Percentiles rank a stretch among this genome's conserved stretches.
Evolutionary conservation across 331 rosid species (phyloP).

Genomic region (Pyracantha coccinea): DNA sequence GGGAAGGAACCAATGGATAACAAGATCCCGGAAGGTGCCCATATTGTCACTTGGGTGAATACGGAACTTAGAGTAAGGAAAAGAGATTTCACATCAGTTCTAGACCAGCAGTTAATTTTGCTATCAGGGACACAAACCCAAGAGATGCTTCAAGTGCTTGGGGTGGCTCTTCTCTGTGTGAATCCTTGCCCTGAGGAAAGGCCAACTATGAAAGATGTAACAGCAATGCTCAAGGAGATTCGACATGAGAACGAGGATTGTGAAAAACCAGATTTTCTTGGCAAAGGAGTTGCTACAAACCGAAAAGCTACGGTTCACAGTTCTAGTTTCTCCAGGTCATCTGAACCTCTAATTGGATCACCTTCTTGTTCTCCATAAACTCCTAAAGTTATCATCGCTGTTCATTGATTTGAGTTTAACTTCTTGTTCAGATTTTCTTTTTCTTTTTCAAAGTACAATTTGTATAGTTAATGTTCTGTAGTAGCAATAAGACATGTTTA

Average conservation of each 20-base stretch:
- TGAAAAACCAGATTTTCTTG: slow-evolving; percentile 49
- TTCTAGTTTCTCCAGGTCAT: slow-evolving; percentile 90
- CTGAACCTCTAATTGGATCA: slow-evolving; percentile 67
- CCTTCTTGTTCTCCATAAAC: slow-evolving; percentile 40
- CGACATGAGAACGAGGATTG: slow-evolving; percentile 51
- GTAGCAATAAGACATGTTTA: slow-evolving; percentile 19
- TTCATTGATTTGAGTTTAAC: slow-evolving; percentile 19
- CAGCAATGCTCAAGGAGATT: slow-evolving; percentile 92
- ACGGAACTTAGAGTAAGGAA: slow-evolving; percentile 53
- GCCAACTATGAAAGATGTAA: slow-evolving; percentile 86
- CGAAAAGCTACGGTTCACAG: slow-evolving; percentile 64
- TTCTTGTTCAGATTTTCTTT: background rate
- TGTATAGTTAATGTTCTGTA: slow-evolving; percentile 38
- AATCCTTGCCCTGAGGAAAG: slow-evolving; percentile 74
- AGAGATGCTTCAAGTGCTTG: slow-evolving; percentile 91
- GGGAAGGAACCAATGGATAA: slow-evolving; percentile 72
- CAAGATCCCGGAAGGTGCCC: slow-evolving; percentile 66
- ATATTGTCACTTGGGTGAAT: slow-evolving; percentile 71
- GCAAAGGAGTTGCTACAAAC: slow-evolving; percentile 37
- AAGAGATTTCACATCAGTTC: slow-evolving; percentile 46
- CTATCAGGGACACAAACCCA: slow-evolving; percentile 71
- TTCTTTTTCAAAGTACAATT: slow-evolving; percentile 1
- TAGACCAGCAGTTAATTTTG: slow-evolving; percentile 66
- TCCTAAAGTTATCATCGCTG: slow-evolving; percentile 9
- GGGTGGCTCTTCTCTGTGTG: slow-evolving; percentile 85